Evolutionary conservation across 108 stramenopile genomes (phyloP).

Genomic region (Skeletonema costatum): DNA sequence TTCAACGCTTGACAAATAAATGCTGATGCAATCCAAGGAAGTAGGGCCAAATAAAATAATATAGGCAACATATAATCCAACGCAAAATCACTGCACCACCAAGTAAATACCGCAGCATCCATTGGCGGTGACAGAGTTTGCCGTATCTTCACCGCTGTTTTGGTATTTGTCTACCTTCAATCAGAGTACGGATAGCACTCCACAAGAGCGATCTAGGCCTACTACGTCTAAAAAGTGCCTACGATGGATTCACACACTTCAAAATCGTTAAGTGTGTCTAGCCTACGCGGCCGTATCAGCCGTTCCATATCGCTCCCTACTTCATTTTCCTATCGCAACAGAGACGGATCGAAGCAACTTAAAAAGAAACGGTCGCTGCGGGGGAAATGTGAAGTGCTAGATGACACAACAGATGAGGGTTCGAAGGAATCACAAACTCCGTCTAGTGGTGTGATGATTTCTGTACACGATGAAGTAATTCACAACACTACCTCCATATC

Average conservation of each 20-base stretch:
- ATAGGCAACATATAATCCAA: too few species aligned
- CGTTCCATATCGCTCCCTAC: not conserved
- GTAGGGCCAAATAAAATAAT: too few species aligned
- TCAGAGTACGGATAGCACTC: too few species aligned
- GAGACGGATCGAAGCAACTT: not conserved
- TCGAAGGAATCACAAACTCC: not conserved
- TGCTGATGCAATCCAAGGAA: too few species aligned
- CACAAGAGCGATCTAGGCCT: too few species aligned
- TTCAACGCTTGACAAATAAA: too few species aligned
- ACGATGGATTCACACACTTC: not conserved
- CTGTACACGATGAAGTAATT: not conserved
- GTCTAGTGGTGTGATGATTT: not conserved
- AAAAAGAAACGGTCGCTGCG: not conserved
- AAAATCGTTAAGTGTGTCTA: not conserved
- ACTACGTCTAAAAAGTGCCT: too few species aligned
- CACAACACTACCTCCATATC: not conserved
- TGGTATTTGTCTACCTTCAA: too few species aligned
- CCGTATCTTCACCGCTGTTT: too few species aligned
- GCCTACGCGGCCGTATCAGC: not conserved
- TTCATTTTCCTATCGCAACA: not conserved
- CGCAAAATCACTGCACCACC: too few species aligned
- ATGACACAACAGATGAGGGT: not conserved
- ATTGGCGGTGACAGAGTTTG: too few species aligned
- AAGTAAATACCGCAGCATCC: too few species aligned
- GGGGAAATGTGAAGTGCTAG: not conserved